A percentile compares a stretch with the other conserved stretches of the same genome.
Conservation (phyloP, 345 rosid species). For the Triadica sebifera region DNA sequence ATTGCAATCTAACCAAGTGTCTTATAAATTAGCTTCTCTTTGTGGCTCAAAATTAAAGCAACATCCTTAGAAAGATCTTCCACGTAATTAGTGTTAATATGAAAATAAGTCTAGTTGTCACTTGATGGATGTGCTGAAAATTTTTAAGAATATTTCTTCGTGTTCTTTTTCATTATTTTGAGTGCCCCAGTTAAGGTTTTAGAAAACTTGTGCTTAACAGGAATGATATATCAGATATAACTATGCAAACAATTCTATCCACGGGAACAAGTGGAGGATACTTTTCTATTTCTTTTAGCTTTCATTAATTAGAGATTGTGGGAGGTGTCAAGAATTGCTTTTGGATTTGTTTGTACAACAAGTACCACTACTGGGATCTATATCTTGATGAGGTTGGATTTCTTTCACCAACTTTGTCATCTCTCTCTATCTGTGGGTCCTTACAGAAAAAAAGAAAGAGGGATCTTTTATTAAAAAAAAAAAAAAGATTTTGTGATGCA, state of each 20-base stretch:
- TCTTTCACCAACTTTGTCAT: conserved; percentile 6
- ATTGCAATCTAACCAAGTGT: conserved; percentile 11
- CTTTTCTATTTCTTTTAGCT: neutral
- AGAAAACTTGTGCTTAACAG: neutral
- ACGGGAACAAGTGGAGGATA: conserved; percentile 16
- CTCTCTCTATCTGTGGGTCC: conserved; percentile 1
- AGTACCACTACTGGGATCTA: conserved; percentile 26
- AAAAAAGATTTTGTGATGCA: neutral
- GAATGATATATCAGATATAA: too few relatives aligned
- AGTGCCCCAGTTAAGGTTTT: neutral
- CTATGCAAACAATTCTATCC: neutral
- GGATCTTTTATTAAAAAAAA: neutral
- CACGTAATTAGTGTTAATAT: neutral
- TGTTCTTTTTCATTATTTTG: neutral
- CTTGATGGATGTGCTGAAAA: neutral
- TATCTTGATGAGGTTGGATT: conserved; percentile 27
- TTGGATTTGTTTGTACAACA: conserved; percentile 10
- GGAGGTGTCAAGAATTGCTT: conserved; percentile 8
- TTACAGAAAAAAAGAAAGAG: neutral
- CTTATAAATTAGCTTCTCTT: conserved; percentile 6
- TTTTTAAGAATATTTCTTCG: neutral
- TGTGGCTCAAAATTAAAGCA: conserved; percentile 23
- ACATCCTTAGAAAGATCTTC: conserved; percentile 30
- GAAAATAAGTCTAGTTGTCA: conserved; percentile 4
- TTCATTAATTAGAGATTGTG: neutral